Conservation (phyloP, 495 filamentous ascomycete genomes). For the Xylona heveae region DNA sequence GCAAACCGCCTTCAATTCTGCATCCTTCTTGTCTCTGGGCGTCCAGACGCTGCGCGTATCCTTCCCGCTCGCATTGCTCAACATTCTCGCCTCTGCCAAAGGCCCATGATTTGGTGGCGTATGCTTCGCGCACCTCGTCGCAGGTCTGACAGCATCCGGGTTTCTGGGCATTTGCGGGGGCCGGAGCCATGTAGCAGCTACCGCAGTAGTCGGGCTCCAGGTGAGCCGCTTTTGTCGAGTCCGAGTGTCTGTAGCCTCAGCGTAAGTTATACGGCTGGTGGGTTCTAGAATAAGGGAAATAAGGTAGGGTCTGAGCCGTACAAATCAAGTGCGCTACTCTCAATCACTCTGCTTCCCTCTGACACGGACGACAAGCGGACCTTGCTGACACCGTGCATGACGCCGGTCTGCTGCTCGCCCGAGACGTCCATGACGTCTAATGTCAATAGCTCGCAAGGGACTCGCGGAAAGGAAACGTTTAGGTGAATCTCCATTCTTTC, state of each 20-base stretch:
- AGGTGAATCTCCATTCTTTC: conserved; percentile 98
- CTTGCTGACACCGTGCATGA: conserved; percentile 80
- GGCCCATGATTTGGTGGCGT: conserved; percentile 71
- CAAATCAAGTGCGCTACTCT: conserved; percentile 51
- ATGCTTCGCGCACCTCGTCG: conserved; percentile 87
- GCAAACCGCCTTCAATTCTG: conserved; percentile 77
- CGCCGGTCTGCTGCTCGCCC: conserved; percentile 83
- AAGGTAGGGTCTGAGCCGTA: conserved; percentile 18
- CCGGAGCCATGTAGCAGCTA: conserved; percentile 65
- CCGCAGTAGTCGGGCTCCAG: conserved; percentile 88
- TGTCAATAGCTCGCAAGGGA: conserved; percentile 88
- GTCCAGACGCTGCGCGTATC: conserved; percentile 71
- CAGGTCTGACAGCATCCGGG: conserved; percentile 88
- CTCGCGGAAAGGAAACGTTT: conserved; percentile 86
- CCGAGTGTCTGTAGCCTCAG: conserved; percentile 27
- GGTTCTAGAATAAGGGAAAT: not conserved
- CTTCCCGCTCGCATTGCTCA: conserved; percentile 88
- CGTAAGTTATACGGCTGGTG: not conserved
- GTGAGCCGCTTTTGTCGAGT: conserved; percentile 51
- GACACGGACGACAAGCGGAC: conserved; percentile 48
- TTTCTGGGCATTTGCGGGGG: conserved; percentile 48
- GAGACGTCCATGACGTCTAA: conserved; percentile 98
- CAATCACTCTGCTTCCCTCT: conserved; percentile 64
- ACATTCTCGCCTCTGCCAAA: conserved; percentile 83
- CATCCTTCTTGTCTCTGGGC: conserved; percentile 80